Evolutionary conservation across 306 rosid species (phyloP).

Genomic region (Lupinus albus): DNA sequence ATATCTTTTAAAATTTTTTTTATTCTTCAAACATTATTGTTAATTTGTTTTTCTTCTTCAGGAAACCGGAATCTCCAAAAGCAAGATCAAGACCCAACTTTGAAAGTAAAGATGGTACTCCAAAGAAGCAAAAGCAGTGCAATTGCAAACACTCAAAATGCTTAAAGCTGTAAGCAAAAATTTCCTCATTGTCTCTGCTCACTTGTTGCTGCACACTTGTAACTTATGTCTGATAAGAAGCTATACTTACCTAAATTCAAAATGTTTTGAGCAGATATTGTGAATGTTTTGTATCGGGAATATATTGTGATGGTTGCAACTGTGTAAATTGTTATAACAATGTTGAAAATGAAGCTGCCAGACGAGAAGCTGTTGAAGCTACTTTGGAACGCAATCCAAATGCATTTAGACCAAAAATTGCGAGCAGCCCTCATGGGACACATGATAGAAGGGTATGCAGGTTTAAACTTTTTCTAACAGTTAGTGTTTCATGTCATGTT

Average conservation of each 20-base stretch:
- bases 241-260: conserved; percentile 35
- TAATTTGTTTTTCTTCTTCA: conserved; percentile 40
- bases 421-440: conserved; percentile 92
- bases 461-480: conserved; percentile 33
- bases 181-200: conserved; percentile 29
- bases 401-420: conserved; percentile 99
- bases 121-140: conserved; percentile 96
- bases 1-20: conserved; percentile 4
- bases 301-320: conserved; percentile 98
- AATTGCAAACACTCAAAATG: conserved; percentile 94
- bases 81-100: conserved; percentile 67
- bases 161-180: conserved; percentile 83
- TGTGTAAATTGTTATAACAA: conserved; percentile 94
- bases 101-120: conserved; percentile 82
- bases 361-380: conserved; percentile 97
- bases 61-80: conserved; percentile 95
- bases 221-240: conserved; percentile 31
- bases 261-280: conserved; percentile 76
- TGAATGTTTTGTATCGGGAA: conserved; percentile 98
- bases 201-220: conserved; percentile 19
- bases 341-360: conserved; percentile 93
- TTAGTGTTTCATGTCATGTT: conserved; percentile 25
- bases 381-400: conserved; percentile 98
- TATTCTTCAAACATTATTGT: neutral
- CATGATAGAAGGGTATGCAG: conserved; percentile 73